Base-by-base conservation (phyloP, 257 asterid species). In the Gentiana macrophylla region DNA sequence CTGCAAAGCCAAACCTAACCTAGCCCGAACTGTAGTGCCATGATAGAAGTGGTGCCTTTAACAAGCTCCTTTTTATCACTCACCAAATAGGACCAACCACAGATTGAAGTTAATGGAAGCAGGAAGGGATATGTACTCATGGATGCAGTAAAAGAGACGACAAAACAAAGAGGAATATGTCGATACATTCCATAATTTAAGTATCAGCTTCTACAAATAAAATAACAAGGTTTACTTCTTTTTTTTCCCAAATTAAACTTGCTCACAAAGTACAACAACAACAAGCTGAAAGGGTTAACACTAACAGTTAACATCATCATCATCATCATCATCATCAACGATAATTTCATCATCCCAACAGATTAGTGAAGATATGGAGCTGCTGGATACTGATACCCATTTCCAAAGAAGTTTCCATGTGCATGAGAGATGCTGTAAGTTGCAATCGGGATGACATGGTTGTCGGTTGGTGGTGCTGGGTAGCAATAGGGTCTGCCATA, bases 301-400 rank as follows among this genome's bases (percentile, higher is more conserved):
- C 88, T 82, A 82, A 67, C 61, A 72, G 87, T 81, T 73, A 86
- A 81, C 56, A 61, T 51, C 79, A 82, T 75, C 82, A 67, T 65
- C 24, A 24, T 65, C 24, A 24, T 24, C 24, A 24, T 24, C 24
- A 24, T 41, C 46, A 41, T 10, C 62, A 78, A 70, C 79, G 75
- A 41, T 76, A 62, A 56, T 69, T 60, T 67, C 81, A 62, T 62
- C 81, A 52, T 69, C 76, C 71, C 88, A 77, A 79, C 83, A 64
- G 77, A 87, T 84, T 77, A 91, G 96, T 91, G 96, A 89, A 91
- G 75, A 79, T 84, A 91, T 52, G 95, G 83, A 35, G 95, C 78
- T 71, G 94, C 77, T 78, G 84, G 98, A 68, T 91, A 91, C 79
- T 87, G 98, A 76, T 79, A 91, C n/a, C 79, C 92, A 64, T 77